A percentile compares a stretch with the other conserved stretches of the same genome.
Evolutionary conservation across 768 basidiomycete genomes (phyloP).

Genomic region (Tulasnella sp.): DNA sequence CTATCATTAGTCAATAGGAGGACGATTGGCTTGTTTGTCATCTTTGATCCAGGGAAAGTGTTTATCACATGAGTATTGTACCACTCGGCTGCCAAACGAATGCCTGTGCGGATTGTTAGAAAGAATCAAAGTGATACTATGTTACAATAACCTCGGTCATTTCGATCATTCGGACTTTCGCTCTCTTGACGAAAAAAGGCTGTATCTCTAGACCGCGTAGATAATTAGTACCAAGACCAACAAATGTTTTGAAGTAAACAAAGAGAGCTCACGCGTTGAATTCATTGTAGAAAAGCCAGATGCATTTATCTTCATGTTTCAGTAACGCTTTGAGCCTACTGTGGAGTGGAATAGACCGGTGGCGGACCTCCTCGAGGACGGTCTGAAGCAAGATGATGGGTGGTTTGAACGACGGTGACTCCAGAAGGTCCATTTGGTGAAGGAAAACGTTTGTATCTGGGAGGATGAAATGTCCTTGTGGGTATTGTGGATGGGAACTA

Average conservation of each 20-base stretch:
- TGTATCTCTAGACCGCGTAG: conserved; percentile 61
- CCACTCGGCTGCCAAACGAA: conserved; percentile 78
- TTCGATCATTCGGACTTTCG: conserved; percentile 85
- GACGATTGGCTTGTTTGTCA: conserved; percentile 35
- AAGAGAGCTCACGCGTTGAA: conserved; percentile 53
- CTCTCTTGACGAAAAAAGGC: conserved; percentile 61
- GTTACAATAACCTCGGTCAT: conserved; percentile 62
- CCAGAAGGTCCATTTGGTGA: conserved; percentile 93
- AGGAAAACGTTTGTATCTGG: conserved; percentile 95
- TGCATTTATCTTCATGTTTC: conserved; percentile 71
- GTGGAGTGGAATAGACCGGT: conserved; percentile 82
- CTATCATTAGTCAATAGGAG: conserved; percentile 84
- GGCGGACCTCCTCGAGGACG: conserved; percentile 90
- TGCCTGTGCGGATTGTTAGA: conserved; percentile 39
- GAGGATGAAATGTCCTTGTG: conserved; percentile 65
- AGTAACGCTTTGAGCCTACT: conserved; percentile 80
- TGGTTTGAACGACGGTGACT: conserved; percentile 55
- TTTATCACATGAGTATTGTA: conserved; percentile 56
- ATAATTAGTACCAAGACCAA: no score
- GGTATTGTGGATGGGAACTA: conserved; percentile 40
- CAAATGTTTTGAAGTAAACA: background rate
- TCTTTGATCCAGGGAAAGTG: background rate
- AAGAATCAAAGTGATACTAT: background rate
- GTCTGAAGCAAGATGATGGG: conserved; percentile 90
- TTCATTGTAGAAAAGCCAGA: conserved; percentile 81